Conservation (phyloP, 2,329 filamentous ascomycete species). For the Calonectria pseudoreteaudii region DNA sequence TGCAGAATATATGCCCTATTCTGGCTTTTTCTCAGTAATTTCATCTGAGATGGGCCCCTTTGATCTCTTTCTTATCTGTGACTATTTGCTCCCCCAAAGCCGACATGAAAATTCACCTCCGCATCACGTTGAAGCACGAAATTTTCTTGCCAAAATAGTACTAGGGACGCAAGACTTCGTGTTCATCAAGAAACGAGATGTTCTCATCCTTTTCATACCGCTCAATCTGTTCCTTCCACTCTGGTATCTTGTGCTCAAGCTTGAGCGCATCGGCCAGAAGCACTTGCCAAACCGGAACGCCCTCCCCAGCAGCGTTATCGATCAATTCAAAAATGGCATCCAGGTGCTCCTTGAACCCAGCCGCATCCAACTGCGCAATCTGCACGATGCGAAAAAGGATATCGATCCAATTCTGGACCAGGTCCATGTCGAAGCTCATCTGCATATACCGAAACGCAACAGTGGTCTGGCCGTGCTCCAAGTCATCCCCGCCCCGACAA, state of each 20-base stretch:
- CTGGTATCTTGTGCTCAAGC: constrained; percentile 28
- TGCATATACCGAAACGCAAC: constrained; percentile 42
- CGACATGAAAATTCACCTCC: not conserved
- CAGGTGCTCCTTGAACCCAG: not conserved
- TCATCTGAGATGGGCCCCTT: not conserved
- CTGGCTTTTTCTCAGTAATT: not conserved
- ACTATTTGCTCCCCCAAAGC: too few relatives aligned
- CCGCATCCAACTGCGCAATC: constrained; percentile 22
- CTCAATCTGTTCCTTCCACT: constrained; percentile 36
- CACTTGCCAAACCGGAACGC: constrained; percentile 19
- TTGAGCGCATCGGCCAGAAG: constrained; percentile 23
- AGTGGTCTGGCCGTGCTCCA: constrained; percentile 31
- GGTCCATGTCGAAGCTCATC: constrained; percentile 39
- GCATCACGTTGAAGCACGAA: too few relatives aligned
- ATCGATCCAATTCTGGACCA: constrained; percentile 38
- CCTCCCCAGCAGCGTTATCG: not conserved
- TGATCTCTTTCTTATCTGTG: too few relatives aligned
- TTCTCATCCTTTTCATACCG: constrained; percentile 22
- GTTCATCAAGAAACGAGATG: constrained; percentile 27
- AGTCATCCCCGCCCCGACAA: not conserved
- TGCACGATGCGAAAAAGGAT: constrained; percentile 28
- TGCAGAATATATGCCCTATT: not conserved
- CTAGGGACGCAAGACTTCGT: constrained; percentile 9
- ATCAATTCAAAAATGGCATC: not conserved
- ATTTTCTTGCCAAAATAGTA: not conserved